Evolutionary conservation across 352 stramenopile genomes (phyloP).

Genomic region (Pythium utonaiense): DNA sequence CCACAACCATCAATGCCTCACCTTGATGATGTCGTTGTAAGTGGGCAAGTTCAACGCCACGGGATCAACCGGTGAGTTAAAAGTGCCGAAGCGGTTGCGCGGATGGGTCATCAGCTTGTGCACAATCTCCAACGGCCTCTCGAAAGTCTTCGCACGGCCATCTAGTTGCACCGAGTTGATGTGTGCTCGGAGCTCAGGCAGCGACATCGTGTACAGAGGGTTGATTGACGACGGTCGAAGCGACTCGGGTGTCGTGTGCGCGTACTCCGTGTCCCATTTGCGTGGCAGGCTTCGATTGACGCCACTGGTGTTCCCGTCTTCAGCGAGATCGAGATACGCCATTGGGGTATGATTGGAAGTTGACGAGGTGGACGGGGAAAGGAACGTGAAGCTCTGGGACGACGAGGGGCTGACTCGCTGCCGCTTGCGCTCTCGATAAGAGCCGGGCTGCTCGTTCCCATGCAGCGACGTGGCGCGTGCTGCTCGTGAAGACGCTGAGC

Average conservation of each 20-base stretch:
- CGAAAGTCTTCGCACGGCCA: constrained; percentile 55
- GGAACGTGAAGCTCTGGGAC: neutral
- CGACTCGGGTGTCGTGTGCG: neutral
- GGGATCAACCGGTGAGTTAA: constrained; percentile 75
- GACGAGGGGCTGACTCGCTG: neutral
- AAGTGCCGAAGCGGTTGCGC: constrained; percentile 66
- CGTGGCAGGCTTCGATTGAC: constrained; percentile 56
- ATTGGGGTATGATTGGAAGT: neutral
- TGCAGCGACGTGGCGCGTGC: neutral
- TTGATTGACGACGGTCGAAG: constrained; percentile 19
- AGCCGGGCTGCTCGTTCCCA: neutral
- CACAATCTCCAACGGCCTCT: constrained; percentile 61
- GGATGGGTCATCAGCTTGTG: constrained; percentile 70
- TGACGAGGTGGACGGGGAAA: constrained; percentile 10
- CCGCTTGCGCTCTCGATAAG: constrained; percentile 3
- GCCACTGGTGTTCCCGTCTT: constrained; percentile 25
- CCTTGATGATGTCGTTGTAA: constrained; percentile 61
- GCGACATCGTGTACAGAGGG: constrained; percentile 59
- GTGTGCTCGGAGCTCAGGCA: constrained; percentile 49
- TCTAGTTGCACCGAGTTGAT: constrained; percentile 68
- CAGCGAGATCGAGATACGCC: constrained; percentile 11
- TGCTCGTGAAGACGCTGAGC: constrained; percentile 1
- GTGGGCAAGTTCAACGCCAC: constrained; percentile 64
- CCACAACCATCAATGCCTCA: constrained; percentile 7
- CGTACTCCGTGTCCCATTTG: constrained; percentile 26